Percentiles rank a stretch among this genome's conserved stretches.
These are phyloP conservation scores for Penicillium samsonianum DNA, from an alignment of 495 filamentous ascomycete species.

Conservation along the genomic window DNA sequence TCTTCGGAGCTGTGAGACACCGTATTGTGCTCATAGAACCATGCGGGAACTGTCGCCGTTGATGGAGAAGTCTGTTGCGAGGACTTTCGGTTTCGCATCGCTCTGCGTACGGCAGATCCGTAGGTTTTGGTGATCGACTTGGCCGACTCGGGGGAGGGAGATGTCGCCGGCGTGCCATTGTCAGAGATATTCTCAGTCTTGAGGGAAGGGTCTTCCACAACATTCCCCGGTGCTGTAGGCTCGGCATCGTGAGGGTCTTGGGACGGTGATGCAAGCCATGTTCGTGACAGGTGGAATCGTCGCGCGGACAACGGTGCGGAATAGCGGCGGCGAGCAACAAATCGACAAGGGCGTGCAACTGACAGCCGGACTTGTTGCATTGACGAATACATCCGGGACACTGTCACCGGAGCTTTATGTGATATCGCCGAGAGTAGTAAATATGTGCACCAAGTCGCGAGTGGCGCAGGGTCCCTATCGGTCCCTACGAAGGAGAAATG, in stretches of 20 bases:
- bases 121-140: slow-evolving; percentile 38
- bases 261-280: slow-evolving; percentile 38
- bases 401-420: slow-evolving; percentile 30
- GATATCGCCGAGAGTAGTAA: slow-evolving; percentile 23
- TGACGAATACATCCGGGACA: slow-evolving; percentile 47
- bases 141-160: slow-evolving; percentile 17
- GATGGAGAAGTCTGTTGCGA: slow-evolving; percentile 23
- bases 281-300: slow-evolving; percentile 41
- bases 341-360: slow-evolving; percentile 45
- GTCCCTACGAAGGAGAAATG: slow-evolving; percentile 10
- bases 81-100: slow-evolving; percentile 38
- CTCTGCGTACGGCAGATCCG: slow-evolving; percentile 43
- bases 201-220: slow-evolving; percentile 28
- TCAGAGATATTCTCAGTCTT: slow-evolving; percentile 23
- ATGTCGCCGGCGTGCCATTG: slow-evolving; percentile 17
- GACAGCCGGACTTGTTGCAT: slow-evolving; percentile 41
- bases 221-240: slow-evolving; percentile 23
- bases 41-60: slow-evolving; percentile 36
- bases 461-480: slow-evolving; percentile 4
- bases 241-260: slow-evolving; percentile 32
- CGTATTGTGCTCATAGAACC: slow-evolving; percentile 44
- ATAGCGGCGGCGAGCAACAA: slow-evolving; percentile 47
- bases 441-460: slow-evolving; percentile 24
- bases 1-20: slow-evolving; percentile 22
- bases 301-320: slow-evolving; percentile 33